These are phyloP conservation scores for Dionaea muscipula DNA, from an alignment of 179 eudicot species.

Conservation along the genomic window DNA sequence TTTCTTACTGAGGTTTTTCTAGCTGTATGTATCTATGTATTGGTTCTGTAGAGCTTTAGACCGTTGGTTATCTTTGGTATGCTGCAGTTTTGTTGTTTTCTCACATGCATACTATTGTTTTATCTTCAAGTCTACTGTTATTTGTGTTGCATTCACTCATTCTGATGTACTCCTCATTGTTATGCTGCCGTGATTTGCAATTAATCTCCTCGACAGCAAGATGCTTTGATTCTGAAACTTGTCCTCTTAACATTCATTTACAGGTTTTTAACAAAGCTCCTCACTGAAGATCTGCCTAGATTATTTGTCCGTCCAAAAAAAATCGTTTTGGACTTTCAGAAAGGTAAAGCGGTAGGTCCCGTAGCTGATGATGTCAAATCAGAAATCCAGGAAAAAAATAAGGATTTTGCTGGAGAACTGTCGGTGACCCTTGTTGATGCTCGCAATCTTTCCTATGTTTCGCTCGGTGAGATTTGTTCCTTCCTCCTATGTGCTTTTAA, in stretches of 20 bases:
- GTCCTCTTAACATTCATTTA: conserved; percentile 3
- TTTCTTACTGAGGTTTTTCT: no score
- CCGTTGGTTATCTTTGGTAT: no score
- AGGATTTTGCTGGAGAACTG: conserved; percentile 81
- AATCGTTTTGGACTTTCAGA: conserved; percentile 90
- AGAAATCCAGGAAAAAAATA: conserved; percentile 62
- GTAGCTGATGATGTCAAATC: conserved; percentile 41
- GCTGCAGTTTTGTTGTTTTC: no score
- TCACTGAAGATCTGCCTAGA: conserved; percentile 90
- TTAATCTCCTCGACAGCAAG: background rate
- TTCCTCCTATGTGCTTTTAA: background rate
- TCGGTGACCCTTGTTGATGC: conserved; percentile 99
- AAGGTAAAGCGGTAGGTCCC: conserved; percentile 82
- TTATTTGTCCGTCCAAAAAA: conserved; percentile 93
- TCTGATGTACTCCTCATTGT: no score
- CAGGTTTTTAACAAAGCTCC: conserved; percentile 92
- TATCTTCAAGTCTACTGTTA: no score
- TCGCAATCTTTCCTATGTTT: conserved; percentile 56
- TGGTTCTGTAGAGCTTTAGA: no score
- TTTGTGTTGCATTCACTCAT: no score
- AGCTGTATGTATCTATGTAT: no score
- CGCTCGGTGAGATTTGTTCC: conserved; percentile 44
- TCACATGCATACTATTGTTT: no score
- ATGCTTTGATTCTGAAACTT: background rate
- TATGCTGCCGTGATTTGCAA: background rate